Conservation (phyloP, 2,329 filamentous ascomycete genomes). For the Geosmithia morbida region DNA sequence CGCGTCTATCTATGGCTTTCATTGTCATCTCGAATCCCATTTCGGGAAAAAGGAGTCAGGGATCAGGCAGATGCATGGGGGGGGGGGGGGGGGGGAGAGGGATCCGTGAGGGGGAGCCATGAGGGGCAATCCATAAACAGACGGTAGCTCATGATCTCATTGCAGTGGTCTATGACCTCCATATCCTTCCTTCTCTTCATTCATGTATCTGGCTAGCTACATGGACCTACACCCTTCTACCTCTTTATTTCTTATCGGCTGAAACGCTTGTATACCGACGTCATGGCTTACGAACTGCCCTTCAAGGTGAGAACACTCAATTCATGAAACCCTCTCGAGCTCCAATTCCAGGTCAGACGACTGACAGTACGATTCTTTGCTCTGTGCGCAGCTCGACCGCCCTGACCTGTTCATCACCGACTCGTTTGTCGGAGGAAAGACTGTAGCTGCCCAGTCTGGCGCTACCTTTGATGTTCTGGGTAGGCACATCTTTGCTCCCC, state of each 20-base stretch:
- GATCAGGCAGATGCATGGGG: too few species aligned
- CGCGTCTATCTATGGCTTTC: too few species aligned
- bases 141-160: neutral
- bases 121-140: neutral
- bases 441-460: neutral
- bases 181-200: neutral
- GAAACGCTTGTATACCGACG: neutral
- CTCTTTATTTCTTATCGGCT: neutral
- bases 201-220: neutral
- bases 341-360: too few species aligned
- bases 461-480: slow-evolving; percentile 1
- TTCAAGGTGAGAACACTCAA: neutral
- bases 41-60: too few species aligned
- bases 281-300: neutral
- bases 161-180: neutral
- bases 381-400: slow-evolving; percentile 4
- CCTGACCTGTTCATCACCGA: slow-evolving; percentile 1
- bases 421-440: slow-evolving; percentile 1
- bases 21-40: too few species aligned
- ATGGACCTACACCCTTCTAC: neutral
- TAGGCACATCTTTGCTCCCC: neutral
- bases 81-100: too few species aligned
- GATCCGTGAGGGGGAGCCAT: neutral
- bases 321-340: neutral
- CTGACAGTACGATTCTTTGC: too few species aligned